Evolutionary conservation across 2,329 filamentous ascomycete genomes (phyloP).

Genomic region (Pseudocercospora fuligena): DNA sequence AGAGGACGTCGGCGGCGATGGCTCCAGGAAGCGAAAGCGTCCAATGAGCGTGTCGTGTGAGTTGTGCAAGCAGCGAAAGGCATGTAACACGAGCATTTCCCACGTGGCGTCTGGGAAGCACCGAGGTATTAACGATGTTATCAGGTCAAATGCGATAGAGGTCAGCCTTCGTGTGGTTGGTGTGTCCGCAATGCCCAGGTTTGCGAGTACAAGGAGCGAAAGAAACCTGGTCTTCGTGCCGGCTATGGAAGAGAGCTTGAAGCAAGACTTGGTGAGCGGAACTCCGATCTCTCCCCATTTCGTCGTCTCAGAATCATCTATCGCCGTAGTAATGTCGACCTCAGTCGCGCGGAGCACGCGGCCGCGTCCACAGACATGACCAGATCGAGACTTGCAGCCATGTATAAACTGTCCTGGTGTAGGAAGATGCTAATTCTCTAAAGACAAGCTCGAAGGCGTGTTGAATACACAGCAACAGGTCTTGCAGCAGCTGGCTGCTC

Average conservation of each 20-base stretch:
- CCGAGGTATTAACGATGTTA: conserved; percentile 11
- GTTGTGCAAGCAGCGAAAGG: conserved; percentile 80
- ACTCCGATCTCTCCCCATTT: not conserved
- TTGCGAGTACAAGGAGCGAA: conserved; percentile 72
- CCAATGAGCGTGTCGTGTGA: conserved; percentile 62
- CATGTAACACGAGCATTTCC: conserved; percentile 43
- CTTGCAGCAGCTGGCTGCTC: conserved; percentile 48
- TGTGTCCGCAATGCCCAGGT: conserved; percentile 68
- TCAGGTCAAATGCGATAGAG: conserved; percentile 70
- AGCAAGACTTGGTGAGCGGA: conserved; percentile 58
- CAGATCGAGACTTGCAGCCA: not conserved
- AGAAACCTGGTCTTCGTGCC: conserved; percentile 66
- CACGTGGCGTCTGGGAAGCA: not conserved
- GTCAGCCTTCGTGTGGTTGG: conserved; percentile 76
- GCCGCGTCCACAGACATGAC: not conserved
- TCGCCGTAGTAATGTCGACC: not conserved
- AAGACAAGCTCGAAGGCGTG: conserved; percentile 54
- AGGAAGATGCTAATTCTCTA: not conserved
- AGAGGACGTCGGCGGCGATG: conserved; percentile 42
- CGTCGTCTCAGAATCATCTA: not conserved
- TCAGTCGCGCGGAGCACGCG: not conserved
- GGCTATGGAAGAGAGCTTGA: conserved; percentile 66
- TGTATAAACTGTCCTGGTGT: not conserved
- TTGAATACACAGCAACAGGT: conserved; percentile 52
- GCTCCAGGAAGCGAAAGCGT: conserved; percentile 48